phyloP scores from a whole-genome alignment of 2,329 filamentous ascomycete genomes.

The Cladobotryum protrusum region DNA sequence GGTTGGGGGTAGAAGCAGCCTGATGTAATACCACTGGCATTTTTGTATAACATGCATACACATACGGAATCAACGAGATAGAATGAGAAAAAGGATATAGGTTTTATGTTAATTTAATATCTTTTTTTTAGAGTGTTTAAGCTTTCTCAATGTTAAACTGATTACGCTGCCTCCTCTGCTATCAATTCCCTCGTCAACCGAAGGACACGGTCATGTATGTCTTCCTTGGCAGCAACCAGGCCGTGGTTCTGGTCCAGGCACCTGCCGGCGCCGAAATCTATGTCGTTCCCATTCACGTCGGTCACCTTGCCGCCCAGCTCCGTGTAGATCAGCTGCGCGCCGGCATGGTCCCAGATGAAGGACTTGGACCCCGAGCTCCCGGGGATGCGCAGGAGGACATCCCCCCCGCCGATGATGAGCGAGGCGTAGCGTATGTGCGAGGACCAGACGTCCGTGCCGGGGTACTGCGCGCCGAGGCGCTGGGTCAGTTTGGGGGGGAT shows the following conservation, averaged over 20 bases:
- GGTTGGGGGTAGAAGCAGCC: slow-evolving; percentile 82
- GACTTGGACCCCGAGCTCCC: slow-evolving; percentile 16
- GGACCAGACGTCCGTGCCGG: slow-evolving; percentile 34
- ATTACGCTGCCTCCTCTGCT: background rate
- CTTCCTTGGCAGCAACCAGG: slow-evolving; percentile 38
- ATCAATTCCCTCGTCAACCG: slow-evolving; percentile 16
- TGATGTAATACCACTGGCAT: slow-evolving; percentile 59
- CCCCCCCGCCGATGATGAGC: slow-evolving; percentile 31
- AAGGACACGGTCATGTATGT: slow-evolving; percentile 37
- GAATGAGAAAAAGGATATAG: background rate
- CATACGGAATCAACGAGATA: background rate
- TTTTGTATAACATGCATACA: background rate
- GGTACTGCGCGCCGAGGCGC: slow-evolving; percentile 26
- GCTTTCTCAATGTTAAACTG: background rate
- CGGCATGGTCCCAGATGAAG: slow-evolving; percentile 49
- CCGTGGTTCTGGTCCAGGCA: slow-evolving; percentile 28
- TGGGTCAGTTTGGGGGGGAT: slow-evolving; percentile 25
- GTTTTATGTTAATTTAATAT: background rate
- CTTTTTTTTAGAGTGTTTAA: too few species aligned
- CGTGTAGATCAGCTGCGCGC: slow-evolving; percentile 50
- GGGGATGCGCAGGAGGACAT: slow-evolving; percentile 29
- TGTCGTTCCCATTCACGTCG: slow-evolving; percentile 34
- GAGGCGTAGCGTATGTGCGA: slow-evolving; percentile 35
- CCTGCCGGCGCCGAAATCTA: slow-evolving; percentile 32
- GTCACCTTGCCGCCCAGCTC: slow-evolving; percentile 50